A percentile compares a stretch with the other conserved stretches of the same genome.
These are phyloP conservation scores for Laetiporus sulphureus DNA, from an alignment of 1,284 basidiomycete species.

Conservation along the genomic window DNA sequence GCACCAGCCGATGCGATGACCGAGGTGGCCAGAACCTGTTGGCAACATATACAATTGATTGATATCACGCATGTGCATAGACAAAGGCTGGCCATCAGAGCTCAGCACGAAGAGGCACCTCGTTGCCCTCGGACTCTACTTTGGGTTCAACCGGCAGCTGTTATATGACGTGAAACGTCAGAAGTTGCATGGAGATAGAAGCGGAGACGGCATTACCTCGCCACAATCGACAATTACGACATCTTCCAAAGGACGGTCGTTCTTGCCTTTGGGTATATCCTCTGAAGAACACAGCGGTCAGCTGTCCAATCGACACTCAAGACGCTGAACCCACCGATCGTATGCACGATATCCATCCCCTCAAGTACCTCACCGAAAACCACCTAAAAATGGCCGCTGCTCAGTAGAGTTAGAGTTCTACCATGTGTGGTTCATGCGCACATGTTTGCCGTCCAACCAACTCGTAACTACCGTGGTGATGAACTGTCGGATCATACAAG, in stretches of 20 bases:
- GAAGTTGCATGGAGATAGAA: constrained; percentile 5
- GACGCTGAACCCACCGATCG: constrained; percentile 51
- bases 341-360: constrained; percentile 78
- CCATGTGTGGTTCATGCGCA: constrained; percentile 26
- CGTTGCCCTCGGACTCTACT: constrained; percentile 61
- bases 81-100: constrained; percentile 57
- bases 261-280: constrained; percentile 56
- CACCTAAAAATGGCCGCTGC: constrained; percentile 41
- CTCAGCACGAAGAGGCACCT: constrained; percentile 91
- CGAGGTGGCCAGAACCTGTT: constrained; percentile 12
- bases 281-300: constrained; percentile 39
- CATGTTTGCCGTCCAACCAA: constrained; percentile 75
- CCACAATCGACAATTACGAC: constrained; percentile 77
- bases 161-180: constrained; percentile 2
- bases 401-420: constrained; percentile 1
- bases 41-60: constrained; percentile 41
- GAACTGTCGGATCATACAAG: constrained; percentile 59
- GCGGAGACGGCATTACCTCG: constrained; percentile 62
- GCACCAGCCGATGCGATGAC: constrained; percentile 3
- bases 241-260: constrained; percentile 68
- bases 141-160: constrained; percentile 61
- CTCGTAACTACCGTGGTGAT: constrained; percentile 75
- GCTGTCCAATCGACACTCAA: not conserved
- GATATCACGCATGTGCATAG: constrained; percentile 32
- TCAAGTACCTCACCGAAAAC: constrained; percentile 90